Evolutionary conservation across 2,329 filamentous ascomycete genomes (phyloP).

Genomic region (Fusarium haematococcum): DNA sequence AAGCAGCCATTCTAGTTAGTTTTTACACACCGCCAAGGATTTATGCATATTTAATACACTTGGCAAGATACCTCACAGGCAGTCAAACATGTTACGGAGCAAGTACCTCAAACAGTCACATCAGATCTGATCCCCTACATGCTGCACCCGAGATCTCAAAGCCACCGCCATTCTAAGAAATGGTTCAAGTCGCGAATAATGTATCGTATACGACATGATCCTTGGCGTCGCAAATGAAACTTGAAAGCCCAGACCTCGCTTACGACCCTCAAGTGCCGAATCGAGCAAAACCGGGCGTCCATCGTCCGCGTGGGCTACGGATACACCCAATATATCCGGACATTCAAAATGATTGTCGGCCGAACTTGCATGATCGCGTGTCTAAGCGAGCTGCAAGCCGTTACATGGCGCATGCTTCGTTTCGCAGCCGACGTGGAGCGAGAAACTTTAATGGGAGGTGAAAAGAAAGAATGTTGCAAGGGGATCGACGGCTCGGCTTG

Average conservation of each 20-base stretch:
- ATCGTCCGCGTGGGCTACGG: background rate
- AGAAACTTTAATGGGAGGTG: background rate
- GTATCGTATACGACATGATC: background rate
- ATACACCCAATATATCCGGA: background rate
- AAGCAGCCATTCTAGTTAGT: background rate
- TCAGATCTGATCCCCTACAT: background rate
- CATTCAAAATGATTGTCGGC: background rate
- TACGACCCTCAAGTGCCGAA: background rate
- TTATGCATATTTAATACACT: background rate
- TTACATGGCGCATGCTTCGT: constrained; percentile 37
- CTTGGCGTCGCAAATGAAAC: background rate
- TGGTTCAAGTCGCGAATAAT: background rate
- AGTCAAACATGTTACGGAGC: background rate
- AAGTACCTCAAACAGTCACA: background rate
- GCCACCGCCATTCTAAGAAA: background rate
- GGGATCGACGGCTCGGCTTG: constrained; percentile 15
- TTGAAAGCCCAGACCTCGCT: background rate
- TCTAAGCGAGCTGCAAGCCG: constrained; percentile 31
- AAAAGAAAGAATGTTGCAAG: constrained; percentile 4
- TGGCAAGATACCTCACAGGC: background rate
- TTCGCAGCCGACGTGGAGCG: constrained; percentile 42
- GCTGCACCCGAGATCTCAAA: background rate
- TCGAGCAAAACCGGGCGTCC: background rate
- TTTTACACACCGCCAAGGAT: background rate
- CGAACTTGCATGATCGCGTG: background rate